A percentile compares a stretch with the other conserved stretches of the same genome.
Evolutionary conservation across 2,329 filamentous ascomycete species (phyloP).

Genomic region (Rhynchosporium agropyri): DNA sequence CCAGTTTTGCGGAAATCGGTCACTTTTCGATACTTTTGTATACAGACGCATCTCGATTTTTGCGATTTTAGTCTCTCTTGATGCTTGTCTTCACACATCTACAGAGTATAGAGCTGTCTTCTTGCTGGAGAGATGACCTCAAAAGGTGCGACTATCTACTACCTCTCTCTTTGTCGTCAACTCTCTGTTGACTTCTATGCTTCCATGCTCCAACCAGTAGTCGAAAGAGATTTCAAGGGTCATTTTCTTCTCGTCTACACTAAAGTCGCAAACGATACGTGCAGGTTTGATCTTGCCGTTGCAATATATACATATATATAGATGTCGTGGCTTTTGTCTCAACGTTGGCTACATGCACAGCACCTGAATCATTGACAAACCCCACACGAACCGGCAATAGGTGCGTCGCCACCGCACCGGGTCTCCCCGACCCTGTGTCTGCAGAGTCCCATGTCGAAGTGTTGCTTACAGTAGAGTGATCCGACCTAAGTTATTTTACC

Average conservation of each 20-base stretch:
- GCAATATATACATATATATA: constrained; percentile 15
- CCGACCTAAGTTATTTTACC: constrained; percentile 9
- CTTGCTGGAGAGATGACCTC: too few relatives aligned
- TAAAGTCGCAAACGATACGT: constrained; percentile 7
- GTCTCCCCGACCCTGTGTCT: constrained; percentile 15
- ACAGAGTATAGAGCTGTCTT: too few relatives aligned
- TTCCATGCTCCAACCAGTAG: too few relatives aligned
- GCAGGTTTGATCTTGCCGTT: constrained; percentile 12
- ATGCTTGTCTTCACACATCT: too few relatives aligned
- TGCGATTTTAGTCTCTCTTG: too few relatives aligned
- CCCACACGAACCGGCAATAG: neutral
- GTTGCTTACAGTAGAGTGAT: constrained; percentile 4
- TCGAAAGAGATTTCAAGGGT: too few relatives aligned
- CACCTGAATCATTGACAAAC: constrained; percentile 6
- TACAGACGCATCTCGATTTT: too few relatives aligned
- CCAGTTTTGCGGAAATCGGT: too few relatives aligned
- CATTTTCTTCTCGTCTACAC: neutral
- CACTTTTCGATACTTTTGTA: too few relatives aligned
- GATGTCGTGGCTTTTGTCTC: constrained; percentile 18
- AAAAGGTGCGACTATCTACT: too few relatives aligned
- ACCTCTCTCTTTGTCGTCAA: too few relatives aligned
- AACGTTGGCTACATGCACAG: constrained; percentile 18
- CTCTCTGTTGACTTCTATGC: too few relatives aligned
- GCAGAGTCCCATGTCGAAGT: neutral
- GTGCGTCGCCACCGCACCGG: constrained; percentile 8